These are phyloP conservation scores for Heterobasidion irregulare DNA, from an alignment of 1,284 basidiomycete genomes.

Conservation along the genomic window DNA sequence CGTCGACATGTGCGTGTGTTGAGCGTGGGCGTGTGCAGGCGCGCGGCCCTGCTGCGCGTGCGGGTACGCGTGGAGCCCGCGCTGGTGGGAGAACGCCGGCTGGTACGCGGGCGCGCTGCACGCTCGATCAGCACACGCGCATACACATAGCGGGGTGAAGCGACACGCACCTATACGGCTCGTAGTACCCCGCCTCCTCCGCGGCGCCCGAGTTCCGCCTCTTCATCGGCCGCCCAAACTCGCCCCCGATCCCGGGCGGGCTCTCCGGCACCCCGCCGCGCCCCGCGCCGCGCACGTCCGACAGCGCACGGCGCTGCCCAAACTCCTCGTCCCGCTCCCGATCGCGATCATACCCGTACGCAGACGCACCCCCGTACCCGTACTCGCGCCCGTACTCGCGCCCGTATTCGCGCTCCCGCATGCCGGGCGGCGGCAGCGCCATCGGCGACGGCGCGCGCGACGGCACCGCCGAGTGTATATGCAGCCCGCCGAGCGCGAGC, in stretches of 20 bases:
- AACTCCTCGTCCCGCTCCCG: constrained; percentile 16
- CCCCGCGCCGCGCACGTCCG: constrained; percentile 13
- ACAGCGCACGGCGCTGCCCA: constrained; percentile 19
- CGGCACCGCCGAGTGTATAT: constrained; percentile 58
- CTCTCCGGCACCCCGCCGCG: constrained; percentile 2
- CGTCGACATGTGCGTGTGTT: too few species aligned
- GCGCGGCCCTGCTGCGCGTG: too few species aligned
- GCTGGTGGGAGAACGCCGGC: constrained; percentile 10
- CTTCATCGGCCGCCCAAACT: background rate
- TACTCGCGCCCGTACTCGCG: too few species aligned
- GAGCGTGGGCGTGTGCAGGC: too few species aligned
- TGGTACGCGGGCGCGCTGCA: constrained; percentile 9
- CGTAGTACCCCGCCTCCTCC: constrained; percentile 4
- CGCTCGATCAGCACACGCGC: too few species aligned
- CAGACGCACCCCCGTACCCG: too few species aligned
- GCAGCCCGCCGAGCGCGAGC: constrained; percentile 75
- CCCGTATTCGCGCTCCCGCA: background rate
- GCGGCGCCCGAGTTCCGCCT: constrained; percentile 8
- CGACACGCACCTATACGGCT: constrained; percentile 8
- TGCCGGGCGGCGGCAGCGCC: constrained; percentile 42
- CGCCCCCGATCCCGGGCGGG: constrained; percentile 2
- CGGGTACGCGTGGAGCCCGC: constrained; percentile 9
- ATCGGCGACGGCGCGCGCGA: constrained; percentile 65
- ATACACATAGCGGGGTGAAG: too few species aligned
- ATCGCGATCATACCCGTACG: too few species aligned